A percentile compares a stretch with the other conserved stretches of the same genome.
Conservation (phyloP, 73 alveolate genomes). For the Blepharisma stoltei region DNA sequence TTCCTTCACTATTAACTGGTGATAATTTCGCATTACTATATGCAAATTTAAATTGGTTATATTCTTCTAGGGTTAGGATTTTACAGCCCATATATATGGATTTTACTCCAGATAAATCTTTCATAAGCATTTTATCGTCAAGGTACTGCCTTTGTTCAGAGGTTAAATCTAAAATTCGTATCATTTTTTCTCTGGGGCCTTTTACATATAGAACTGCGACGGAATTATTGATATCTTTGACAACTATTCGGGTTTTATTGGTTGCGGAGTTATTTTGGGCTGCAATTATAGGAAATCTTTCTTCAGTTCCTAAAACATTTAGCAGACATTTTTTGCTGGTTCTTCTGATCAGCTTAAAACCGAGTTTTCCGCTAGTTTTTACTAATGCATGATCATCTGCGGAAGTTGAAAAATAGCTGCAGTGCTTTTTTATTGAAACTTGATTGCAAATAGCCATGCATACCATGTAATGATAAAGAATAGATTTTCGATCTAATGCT, state of each 20-base stretch:
- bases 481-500: too few relatives aligned
- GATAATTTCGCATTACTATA: not conserved
- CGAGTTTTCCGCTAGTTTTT: slow-evolving; percentile 5
- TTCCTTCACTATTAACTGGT: slow-evolving; percentile 22
- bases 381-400: slow-evolving; percentile 19
- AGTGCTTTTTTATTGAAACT: not conserved
- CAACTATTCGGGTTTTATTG: slow-evolving; percentile 14
- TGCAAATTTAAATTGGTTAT: not conserved
- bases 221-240: not conserved
- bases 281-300: not conserved
- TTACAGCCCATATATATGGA: not conserved
- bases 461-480: not conserved
- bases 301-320: not conserved
- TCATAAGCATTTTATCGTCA: slow-evolving; percentile 1
- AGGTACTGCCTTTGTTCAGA: not conserved
- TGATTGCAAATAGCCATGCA: slow-evolving; percentile 22
- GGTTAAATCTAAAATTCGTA: not conserved
- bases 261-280: not conserved
- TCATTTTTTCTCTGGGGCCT: slow-evolving; percentile 4
- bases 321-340: not conserved
- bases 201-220: slow-evolving; percentile 8
- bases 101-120: too few relatives aligned
- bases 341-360: not conserved
- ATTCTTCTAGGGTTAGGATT: not conserved
- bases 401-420: not conserved